A percentile compares a stretch with the other conserved stretches of the same genome.
These are phyloP conservation scores for Fusarium pseudocircinatum DNA, from an alignment of 2,329 filamentous ascomycete genomes.

Conservation along the genomic window DNA sequence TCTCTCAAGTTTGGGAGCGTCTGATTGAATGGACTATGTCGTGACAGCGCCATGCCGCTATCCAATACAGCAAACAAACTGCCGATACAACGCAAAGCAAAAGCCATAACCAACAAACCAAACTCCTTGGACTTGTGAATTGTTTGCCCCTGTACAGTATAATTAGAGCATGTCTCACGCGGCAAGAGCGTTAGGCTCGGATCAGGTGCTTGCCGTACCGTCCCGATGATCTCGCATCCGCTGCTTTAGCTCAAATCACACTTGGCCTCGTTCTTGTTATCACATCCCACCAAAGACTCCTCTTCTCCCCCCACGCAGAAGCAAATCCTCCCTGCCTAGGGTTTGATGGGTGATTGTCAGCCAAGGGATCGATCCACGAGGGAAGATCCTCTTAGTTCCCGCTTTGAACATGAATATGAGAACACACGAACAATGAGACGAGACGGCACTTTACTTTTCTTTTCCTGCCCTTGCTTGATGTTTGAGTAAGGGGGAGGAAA, in stretches of 20 bases:
- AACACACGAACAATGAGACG: not conserved
- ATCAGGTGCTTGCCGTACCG: slow-evolving; percentile 32
- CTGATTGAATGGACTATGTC: slow-evolving; percentile 10
- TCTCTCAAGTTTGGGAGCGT: slow-evolving; percentile 10
- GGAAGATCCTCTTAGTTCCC: slow-evolving; percentile 28
- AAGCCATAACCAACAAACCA: slow-evolving; percentile 6
- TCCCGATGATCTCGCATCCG: slow-evolving; percentile 36
- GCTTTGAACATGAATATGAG: not conserved
- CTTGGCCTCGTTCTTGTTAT: not conserved
- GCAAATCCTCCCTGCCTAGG: not conserved
- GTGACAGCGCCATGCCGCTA: slow-evolving; percentile 23
- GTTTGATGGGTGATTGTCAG: not conserved
- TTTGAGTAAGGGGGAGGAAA: slow-evolving; percentile 5
- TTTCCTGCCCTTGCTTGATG: not conserved
- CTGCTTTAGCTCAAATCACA: slow-evolving; percentile 6
- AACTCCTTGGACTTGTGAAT: not conserved
- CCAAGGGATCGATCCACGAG: slow-evolving; percentile 30
- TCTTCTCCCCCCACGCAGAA: slow-evolving; percentile 24
- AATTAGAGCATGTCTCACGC: slow-evolving; percentile 16
- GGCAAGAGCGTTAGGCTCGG: slow-evolving; percentile 29
- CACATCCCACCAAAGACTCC: not conserved
- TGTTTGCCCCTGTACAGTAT: not conserved
- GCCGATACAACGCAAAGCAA: not conserved
- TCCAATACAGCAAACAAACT: slow-evolving; percentile 12
- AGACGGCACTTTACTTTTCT: slow-evolving; percentile 11